Conservation (phyloP, 352 stramenopile genomes). For the Globisporangium polare region DNA sequence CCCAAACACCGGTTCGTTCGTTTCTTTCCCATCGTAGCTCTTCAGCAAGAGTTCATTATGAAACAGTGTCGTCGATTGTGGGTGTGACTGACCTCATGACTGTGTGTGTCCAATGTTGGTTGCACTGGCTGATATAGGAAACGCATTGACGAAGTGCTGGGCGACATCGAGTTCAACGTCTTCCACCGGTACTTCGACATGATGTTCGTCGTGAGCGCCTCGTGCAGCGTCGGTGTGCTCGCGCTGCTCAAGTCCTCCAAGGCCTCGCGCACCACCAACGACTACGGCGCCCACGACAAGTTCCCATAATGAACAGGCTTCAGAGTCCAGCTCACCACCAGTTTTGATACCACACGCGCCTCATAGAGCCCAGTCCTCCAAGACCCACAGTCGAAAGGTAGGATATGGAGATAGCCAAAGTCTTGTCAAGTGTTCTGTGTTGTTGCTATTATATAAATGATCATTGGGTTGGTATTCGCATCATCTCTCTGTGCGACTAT, state of each 20-base stretch:
- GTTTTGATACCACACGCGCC: neutral
- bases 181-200: slow-evolving; percentile 86
- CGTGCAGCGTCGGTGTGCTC: slow-evolving; percentile 52
- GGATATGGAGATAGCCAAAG: neutral
- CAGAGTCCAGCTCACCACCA: neutral
- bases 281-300: slow-evolving; percentile 75
- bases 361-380: neutral
- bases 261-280: slow-evolving; percentile 64
- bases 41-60: neutral
- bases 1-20: slow-evolving; percentile 46
- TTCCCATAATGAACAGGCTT: slow-evolving; percentile 42
- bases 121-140: slow-evolving; percentile 25
- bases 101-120: too few relatives aligned
- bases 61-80: neutral
- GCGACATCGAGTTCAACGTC: slow-evolving; percentile 80
- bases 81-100: neutral
- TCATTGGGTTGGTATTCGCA: slow-evolving; percentile 1
- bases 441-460: slow-evolving; percentile 10
- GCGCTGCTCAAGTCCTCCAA: slow-evolving; percentile 75
- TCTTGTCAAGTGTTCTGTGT: neutral
- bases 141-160: slow-evolving; percentile 79
- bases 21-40: neutral
- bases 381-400: neutral
- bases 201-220: slow-evolving; percentile 78
- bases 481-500: neutral